Evolutionary conservation across 1,284 basidiomycete genomes (phyloP).

Genomic region (Boletellus deceptivus): DNA sequence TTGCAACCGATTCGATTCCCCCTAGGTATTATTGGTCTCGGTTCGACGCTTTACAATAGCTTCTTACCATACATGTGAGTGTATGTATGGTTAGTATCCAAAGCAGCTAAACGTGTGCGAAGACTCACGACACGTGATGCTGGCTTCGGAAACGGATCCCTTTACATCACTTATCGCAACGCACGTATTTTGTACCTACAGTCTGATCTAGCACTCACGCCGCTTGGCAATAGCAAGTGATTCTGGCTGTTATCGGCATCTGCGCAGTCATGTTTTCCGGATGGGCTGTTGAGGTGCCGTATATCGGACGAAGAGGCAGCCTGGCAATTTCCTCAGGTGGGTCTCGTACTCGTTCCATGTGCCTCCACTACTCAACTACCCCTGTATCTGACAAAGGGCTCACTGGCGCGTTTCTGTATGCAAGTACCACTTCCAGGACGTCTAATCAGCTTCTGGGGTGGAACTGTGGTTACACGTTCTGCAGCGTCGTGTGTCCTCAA

Average conservation of each 20-base stretch:
- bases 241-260: slow-evolving; percentile 63
- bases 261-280: slow-evolving; percentile 65
- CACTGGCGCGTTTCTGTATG: slow-evolving; percentile 68
- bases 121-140: slow-evolving; percentile 48
- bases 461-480: slow-evolving; percentile 71
- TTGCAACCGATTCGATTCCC: background rate
- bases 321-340: slow-evolving; percentile 53
- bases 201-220: background rate
- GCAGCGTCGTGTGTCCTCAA: slow-evolving; percentile 48
- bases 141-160: slow-evolving; percentile 45
- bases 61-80: slow-evolving; percentile 52
- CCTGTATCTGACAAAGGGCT: slow-evolving; percentile 41
- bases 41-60: slow-evolving; percentile 58
- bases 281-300: slow-evolving; percentile 60
- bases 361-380: slow-evolving; percentile 25
- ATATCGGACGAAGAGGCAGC: slow-evolving; percentile 61
- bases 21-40: slow-evolving; percentile 59
- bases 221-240: slow-evolving; percentile 42
- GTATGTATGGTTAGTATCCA: background rate
- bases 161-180: slow-evolving; percentile 52
- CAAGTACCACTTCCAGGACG: slow-evolving; percentile 61
- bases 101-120: slow-evolving; percentile 3
- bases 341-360: slow-evolving; percentile 1
- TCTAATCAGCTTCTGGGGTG: slow-evolving; percentile 66
- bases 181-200: slow-evolving; percentile 26